Conservation (phyloP, 257 asterid species). For the Apocynum venetum region DNA sequence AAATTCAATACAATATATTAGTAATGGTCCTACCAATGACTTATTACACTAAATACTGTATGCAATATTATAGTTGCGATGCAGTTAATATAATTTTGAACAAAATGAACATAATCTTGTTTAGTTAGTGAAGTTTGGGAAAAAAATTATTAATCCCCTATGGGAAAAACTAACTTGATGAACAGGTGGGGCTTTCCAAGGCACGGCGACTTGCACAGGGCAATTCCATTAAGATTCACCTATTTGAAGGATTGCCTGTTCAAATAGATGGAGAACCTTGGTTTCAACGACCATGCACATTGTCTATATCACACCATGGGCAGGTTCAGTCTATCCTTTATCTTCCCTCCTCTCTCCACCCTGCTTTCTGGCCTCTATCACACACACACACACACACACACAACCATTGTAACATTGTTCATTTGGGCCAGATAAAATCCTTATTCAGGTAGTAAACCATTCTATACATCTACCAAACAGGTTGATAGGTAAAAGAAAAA, state of each 20-base stretch:
- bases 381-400: too few relatives aligned
- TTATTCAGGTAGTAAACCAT: neutral
- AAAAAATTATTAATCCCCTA: neutral
- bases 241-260: conserved; percentile 82
- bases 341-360: conserved; percentile 3
- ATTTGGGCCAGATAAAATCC: neutral
- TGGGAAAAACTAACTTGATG: conserved; percentile 3
- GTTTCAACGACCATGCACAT: conserved; percentile 85
- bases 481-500: neutral
- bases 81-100: neutral
- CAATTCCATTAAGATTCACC: conserved; percentile 82
- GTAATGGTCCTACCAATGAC: neutral
- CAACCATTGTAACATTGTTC: neutral
- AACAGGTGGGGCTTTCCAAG: conserved; percentile 93
- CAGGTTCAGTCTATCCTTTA: conserved; percentile 49
- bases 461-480: neutral
- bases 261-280: conserved; percentile 99
- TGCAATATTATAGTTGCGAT: neutral
- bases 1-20: neutral
- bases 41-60: neutral
- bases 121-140: too few relatives aligned
- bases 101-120: neutral
- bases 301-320: conserved; percentile 83
- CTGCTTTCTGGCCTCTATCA: neutral
- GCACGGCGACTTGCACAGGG: conserved; percentile 98